A percentile compares a stretch with the other conserved stretches of the same genome.
phyloP scores from a whole-genome alignment of 2,329 filamentous ascomycete species.

The Hypoxylon sp. region DNA sequence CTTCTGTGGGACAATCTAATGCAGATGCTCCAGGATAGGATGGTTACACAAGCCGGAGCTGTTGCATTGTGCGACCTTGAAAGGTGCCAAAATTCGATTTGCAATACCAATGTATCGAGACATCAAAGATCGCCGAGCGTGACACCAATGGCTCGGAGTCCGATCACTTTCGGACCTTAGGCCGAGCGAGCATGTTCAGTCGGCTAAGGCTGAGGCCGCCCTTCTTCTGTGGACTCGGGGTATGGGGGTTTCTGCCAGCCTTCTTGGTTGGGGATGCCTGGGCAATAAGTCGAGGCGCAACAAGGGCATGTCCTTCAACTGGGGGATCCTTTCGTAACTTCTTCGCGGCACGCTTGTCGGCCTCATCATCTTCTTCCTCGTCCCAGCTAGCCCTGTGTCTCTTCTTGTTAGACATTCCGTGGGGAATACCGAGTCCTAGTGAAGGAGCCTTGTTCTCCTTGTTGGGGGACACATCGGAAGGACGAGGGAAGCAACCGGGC shows the following conservation, averaged over 20 bases:
- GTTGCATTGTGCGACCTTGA: slow-evolving; percentile 1
- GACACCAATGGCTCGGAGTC: neutral
- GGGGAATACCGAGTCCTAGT: slow-evolving; percentile 63
- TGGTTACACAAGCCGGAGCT: slow-evolving; percentile 15
- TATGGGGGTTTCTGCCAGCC: slow-evolving; percentile 43
- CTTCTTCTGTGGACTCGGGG: slow-evolving; percentile 65
- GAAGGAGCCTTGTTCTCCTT: slow-evolving; percentile 57
- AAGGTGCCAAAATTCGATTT: slow-evolving; percentile 17
- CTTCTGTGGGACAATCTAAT: slow-evolving; percentile 31
- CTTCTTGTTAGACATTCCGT: slow-evolving; percentile 77
- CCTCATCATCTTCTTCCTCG: slow-evolving; percentile 67
- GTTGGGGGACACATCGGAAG: slow-evolving; percentile 48
- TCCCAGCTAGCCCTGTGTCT: slow-evolving; percentile 71
- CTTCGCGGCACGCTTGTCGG: slow-evolving; percentile 67
- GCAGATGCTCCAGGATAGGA: slow-evolving; percentile 20
- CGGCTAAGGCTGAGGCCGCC: slow-evolving; percentile 69
- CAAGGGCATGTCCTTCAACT: slow-evolving; percentile 66
- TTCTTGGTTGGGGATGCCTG: slow-evolving; percentile 57
- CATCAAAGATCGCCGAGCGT: slow-evolving; percentile 6
- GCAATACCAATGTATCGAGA: neutral
- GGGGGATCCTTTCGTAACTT: slow-evolving; percentile 67
- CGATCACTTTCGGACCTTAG: slow-evolving; percentile 67
- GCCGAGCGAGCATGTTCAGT: slow-evolving; percentile 72
- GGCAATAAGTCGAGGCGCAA: slow-evolving; percentile 64
- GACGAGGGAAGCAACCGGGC: slow-evolving; percentile 69